Conservation (phyloP, 345 rosid species). For the Mercurialis annua region DNA sequence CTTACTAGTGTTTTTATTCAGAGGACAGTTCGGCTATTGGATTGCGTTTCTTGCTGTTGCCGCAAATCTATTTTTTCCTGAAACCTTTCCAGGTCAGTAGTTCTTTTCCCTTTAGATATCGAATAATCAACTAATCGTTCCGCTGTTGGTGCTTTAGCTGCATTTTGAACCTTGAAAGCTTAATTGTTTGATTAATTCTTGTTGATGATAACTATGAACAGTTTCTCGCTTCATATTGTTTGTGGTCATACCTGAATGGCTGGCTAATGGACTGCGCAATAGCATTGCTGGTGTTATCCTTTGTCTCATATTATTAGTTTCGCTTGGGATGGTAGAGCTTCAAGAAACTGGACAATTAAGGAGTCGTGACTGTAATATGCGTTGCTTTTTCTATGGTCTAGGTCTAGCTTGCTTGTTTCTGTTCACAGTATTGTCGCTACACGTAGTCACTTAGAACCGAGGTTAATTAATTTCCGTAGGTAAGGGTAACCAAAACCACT, state of each 20-base stretch:
- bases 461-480: neutral
- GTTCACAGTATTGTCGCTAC: slow-evolving; percentile 32
- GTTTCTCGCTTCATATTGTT: slow-evolving; percentile 33
- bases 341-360: slow-evolving; percentile 25
- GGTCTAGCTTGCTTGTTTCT: slow-evolving; percentile 33
- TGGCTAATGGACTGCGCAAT: slow-evolving; percentile 38
- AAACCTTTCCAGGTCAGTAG: slow-evolving; percentile 38
- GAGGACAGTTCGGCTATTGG: slow-evolving; percentile 50
- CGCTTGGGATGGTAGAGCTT: slow-evolving; percentile 27
- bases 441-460: slow-evolving; percentile 17
- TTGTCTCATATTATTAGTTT: slow-evolving; percentile 36
- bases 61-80: slow-evolving; percentile 39
- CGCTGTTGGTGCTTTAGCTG: no score
- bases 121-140: neutral
- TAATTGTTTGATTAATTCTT: neutral
- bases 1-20: slow-evolving; percentile 25
- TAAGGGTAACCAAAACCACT: neutral
- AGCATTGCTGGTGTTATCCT: slow-evolving; percentile 37
- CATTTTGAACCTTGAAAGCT: neutral
- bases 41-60: slow-evolving; percentile 44
- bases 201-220: neutral
- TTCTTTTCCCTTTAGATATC: no score
- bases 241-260: slow-evolving; percentile 38
- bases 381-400: slow-evolving; percentile 32
- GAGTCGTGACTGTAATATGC: slow-evolving; percentile 17